Percentiles rank a stretch among this genome's conserved stretches.
Evolutionary conservation across 1,139 yeast species (phyloP).

Genomic region (Saccharomyces hybrid): DNA sequence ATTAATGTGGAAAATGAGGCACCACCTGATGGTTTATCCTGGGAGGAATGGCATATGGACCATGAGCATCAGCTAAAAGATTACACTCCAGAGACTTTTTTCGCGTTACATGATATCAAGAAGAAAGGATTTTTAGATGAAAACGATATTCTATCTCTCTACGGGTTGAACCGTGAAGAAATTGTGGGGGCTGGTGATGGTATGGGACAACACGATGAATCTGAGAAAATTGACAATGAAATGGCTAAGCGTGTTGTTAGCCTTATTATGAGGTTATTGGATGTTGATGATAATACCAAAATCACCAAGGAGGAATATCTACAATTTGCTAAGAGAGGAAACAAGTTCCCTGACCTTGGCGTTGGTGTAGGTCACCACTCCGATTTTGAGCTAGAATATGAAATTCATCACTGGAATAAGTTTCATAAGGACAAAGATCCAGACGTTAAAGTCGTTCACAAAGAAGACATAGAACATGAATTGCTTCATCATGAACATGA

Average conservation of each 20-base stretch:
- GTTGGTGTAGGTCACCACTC: constrained; percentile 96
- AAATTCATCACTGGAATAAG: constrained; percentile 89
- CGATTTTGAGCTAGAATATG: constrained; percentile 89
- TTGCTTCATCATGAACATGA: constrained; percentile 81
- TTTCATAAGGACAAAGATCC: constrained; percentile 80
- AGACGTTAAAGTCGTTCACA: constrained; percentile 68
- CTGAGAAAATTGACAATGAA: constrained; percentile 50
- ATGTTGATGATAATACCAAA: constrained; percentile 56
- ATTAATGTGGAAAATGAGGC: constrained; percentile 29
- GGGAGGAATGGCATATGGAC: constrained; percentile 88
- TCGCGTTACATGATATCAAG: constrained; percentile 67
- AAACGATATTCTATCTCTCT: constrained; percentile 66
- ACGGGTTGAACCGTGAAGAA: constrained; percentile 66
- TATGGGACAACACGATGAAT: constrained; percentile 67
- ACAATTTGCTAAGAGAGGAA: constrained; percentile 52
- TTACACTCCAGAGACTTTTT: constrained; percentile 72
- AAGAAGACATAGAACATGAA: constrained; percentile 88
- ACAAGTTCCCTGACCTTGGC: constrained; percentile 84
- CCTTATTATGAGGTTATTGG: constrained; percentile 53
- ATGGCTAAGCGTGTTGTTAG: constrained; percentile 50
- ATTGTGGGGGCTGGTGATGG: constrained; percentile 89
- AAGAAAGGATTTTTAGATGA: constrained; percentile 47
- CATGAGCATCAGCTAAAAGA: constrained; percentile 74
- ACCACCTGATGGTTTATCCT: constrained; percentile 46
- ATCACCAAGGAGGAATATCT: constrained; percentile 68